Evolutionary conservation across 768 basidiomycete genomes (phyloP).

Genomic region (Tylopilus subfusipes): DNA sequence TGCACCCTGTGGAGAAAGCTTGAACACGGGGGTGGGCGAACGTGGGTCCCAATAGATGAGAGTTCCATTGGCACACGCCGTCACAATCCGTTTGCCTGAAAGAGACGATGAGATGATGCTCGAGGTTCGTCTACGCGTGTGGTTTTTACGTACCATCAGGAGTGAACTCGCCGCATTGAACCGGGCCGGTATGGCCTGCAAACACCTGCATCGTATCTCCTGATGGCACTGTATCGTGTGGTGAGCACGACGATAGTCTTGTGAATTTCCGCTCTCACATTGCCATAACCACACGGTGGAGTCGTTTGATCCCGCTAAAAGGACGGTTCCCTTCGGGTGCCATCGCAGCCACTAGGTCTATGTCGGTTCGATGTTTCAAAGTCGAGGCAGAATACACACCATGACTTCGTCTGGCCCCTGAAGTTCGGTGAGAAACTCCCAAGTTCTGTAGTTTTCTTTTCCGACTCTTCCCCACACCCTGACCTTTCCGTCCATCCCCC

Average conservation of each 20-base stretch:
- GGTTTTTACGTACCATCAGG: constrained; percentile 64
- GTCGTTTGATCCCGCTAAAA: constrained; percentile 91
- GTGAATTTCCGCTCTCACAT: constrained; percentile 47
- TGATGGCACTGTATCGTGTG: constrained; percentile 67
- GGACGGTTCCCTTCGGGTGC: constrained; percentile 90
- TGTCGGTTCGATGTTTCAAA: constrained; percentile 1
- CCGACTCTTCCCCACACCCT: constrained; percentile 88
- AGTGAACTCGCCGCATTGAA: constrained; percentile 87
- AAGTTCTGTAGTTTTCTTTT: constrained; percentile 66
- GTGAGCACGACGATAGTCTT: neutral
- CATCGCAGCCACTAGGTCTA: constrained; percentile 77
- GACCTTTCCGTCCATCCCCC: constrained; percentile 97
- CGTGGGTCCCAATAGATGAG: constrained; percentile 93
- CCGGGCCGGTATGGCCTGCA: constrained; percentile 80
- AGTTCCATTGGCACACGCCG: constrained; percentile 77
- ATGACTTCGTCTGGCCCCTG: constrained; percentile 95
- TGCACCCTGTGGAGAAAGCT: constrained; percentile 64
- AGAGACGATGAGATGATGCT: constrained; percentile 4
- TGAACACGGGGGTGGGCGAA: constrained; percentile 72
- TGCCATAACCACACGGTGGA: constrained; percentile 97
- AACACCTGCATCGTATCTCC: constrained; percentile 97
- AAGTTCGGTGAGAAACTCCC: constrained; percentile 94
- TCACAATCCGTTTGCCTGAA: constrained; percentile 82
- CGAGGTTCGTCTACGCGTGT: neutral
- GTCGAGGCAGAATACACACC: constrained; percentile 47